Base-by-base conservation (phyloP, 2,329 filamentous ascomycete species). In the Talaromyces sp. region DNA sequence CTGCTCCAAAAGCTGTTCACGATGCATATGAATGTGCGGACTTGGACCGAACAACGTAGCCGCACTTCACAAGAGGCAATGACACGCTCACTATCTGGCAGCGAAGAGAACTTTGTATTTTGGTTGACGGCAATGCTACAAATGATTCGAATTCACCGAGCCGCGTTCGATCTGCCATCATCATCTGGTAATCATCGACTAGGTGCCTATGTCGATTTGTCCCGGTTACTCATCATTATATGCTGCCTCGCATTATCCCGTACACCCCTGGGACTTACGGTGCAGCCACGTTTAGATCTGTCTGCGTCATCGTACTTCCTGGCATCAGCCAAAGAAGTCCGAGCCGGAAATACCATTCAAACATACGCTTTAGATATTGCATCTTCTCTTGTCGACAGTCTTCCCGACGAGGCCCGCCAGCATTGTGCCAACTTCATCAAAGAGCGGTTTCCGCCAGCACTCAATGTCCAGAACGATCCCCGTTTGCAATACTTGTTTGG, bases 281-380 rank as follows among this genome's bases (percentile, higher is more conserved):
- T 71, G n/a, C 70, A 72, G 64, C 72, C 73, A 64, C 72, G 72
- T 31, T 66, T 70, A 22, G 72, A 72, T 6, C 70, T 74, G 45
- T 75, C 73, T 58, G 72, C 72, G 24, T 72, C 69, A 24, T 66
- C 70, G 8, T 66, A 67, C n/a, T 67, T 67, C 24, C 58, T 66
- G 31, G 70, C 71, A 56, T 41, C 52, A 14, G 67, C 69, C 11
- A 69, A 69, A 56, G 70, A 70, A 11, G 71, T 73, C 14, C 74
- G 72, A 31, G 73, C 74, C 22, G 75, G 73, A 9, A 74, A 75
- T 6, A 68, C 74, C 41, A 69, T 79, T 14, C 77, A 78, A 65
- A 76, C 76, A 7, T 76, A 81, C 47, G 75, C 79, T 13, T 71
- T 82, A 14, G 81, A 82, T 65, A 78, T 82, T 14, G 79, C 80